Conservation (phyloP, 2,329 filamentous ascomycete species). For the Xylaria sp. region DNA sequence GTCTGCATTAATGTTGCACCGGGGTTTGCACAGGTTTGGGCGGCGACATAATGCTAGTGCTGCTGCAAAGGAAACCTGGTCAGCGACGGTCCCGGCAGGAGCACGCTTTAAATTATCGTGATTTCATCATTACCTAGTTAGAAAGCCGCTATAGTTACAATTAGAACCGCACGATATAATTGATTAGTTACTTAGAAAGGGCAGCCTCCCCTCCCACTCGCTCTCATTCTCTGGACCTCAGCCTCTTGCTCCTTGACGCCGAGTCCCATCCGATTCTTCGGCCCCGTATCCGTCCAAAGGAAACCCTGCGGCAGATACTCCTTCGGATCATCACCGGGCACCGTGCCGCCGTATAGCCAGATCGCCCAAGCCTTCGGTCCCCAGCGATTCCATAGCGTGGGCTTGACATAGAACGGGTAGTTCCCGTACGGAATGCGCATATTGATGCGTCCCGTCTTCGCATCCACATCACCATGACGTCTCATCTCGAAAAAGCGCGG, state of each 20-base stretch:
- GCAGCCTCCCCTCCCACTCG: conserved; percentile 47
- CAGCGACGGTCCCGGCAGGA: too few relatives aligned
- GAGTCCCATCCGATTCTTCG: conserved; percentile 62
- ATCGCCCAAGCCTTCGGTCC: conserved; percentile 64
- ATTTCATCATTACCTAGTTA: background rate
- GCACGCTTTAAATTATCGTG: too few relatives aligned
- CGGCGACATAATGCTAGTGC: too few relatives aligned
- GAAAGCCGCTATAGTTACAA: background rate
- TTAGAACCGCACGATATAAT: background rate
- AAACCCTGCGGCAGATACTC: conserved; percentile 62
- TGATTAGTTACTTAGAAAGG: conserved; percentile 41
- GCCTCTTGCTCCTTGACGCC: conserved; percentile 61
- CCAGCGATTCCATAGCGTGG: conserved; percentile 71
- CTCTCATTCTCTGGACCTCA: conserved; percentile 52
- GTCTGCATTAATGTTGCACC: too few relatives aligned
- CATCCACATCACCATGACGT: conserved; percentile 61
- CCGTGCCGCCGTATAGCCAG: conserved; percentile 55
- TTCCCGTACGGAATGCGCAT: conserved; percentile 63
- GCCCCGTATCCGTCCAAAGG: conserved; percentile 70
- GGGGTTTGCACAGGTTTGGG: too few relatives aligned
- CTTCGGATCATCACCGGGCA: conserved; percentile 58
- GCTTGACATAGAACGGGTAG: conserved; percentile 72
- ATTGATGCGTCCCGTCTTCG: conserved; percentile 63
- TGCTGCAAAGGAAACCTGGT: too few relatives aligned
- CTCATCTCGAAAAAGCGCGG: conserved; percentile 63